phyloP scores from a whole-genome alignment of 768 basidiomycete species.

The Asterophora lycoperdoides region DNA sequence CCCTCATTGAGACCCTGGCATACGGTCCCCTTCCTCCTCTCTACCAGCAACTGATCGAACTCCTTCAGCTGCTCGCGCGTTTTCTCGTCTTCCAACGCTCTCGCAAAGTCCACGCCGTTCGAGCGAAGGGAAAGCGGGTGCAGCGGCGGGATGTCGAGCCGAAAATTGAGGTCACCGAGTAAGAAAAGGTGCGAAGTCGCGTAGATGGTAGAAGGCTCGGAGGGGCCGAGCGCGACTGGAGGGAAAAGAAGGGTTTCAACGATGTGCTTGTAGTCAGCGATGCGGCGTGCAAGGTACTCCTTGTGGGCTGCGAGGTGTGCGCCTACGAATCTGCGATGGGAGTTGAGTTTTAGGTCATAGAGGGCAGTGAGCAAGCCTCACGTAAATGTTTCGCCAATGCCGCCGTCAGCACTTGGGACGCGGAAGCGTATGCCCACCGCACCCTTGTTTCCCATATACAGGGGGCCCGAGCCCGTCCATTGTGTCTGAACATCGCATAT shows the following conservation, averaged over 20 bases:
- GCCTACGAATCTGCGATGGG: constrained; percentile 58
- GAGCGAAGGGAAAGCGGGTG: constrained; percentile 40
- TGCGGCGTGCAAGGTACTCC: constrained; percentile 55
- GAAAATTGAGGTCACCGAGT: constrained; percentile 92
- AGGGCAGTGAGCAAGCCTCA: constrained; percentile 37
- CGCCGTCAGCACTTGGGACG: constrained; percentile 50
- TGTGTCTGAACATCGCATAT: constrained; percentile 65
- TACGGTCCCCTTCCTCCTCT: constrained; percentile 58
- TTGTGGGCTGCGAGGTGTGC: constrained; percentile 89
- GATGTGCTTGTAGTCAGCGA: constrained; percentile 79
- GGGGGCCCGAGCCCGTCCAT: constrained; percentile 71
- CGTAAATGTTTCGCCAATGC: constrained; percentile 78
- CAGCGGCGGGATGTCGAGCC: constrained; percentile 59
- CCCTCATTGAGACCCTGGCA: constrained; percentile 79
- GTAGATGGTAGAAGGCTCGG: constrained; percentile 60
- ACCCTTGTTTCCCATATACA: constrained; percentile 91
- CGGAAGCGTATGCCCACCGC: constrained; percentile 87
- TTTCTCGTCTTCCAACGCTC: constrained; percentile 44
- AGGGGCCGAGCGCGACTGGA: constrained; percentile 31
- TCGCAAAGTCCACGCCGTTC: constrained; percentile 30
- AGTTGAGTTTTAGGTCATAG: constrained; percentile 1
- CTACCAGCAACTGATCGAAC: constrained; percentile 66
- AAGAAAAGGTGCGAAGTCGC: constrained; percentile 88
- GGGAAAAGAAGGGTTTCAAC: constrained; percentile 77
- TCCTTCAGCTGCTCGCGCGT: constrained; percentile 60